Conservation (phyloP, 768 basidiomycete species). For the Auricularia cornea region DNA sequence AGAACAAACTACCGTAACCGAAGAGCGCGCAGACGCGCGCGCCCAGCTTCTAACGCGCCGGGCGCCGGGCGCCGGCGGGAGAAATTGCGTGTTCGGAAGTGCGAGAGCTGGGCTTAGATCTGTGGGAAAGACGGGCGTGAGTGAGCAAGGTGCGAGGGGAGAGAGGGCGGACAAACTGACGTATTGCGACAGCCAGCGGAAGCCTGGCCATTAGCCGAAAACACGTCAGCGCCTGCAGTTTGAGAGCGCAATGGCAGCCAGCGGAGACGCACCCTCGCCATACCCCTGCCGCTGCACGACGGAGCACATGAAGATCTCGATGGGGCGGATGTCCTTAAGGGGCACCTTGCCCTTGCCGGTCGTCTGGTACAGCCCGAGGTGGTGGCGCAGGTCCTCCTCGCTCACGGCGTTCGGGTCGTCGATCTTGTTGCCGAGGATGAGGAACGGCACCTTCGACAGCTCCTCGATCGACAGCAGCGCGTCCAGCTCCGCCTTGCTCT, state of each 20-base stretch:
- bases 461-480: constrained; percentile 93
- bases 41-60: too few relatives aligned
- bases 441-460: constrained; percentile 92
- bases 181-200: constrained; percentile 98
- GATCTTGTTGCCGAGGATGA: constrained; percentile 98
- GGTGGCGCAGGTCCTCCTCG: constrained; percentile 93
- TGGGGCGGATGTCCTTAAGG: constrained; percentile 91
- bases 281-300: constrained; percentile 98
- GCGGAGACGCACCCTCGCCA: constrained; percentile 64
- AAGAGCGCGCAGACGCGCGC: too few relatives aligned
- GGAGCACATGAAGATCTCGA: constrained; percentile 99
- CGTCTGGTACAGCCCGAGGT: constrained; percentile 95
- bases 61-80: too few relatives aligned
- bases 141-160: too few relatives aligned
- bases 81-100: too few relatives aligned
- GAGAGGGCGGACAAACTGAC: constrained; percentile 34
- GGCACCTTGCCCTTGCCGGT: constrained; percentile 99
- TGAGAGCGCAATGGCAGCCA: constrained; percentile 3
- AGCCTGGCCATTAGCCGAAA: constrained; percentile 38
- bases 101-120: too few relatives aligned
- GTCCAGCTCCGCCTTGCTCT: constrained; percentile 96
- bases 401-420: constrained; percentile 96
- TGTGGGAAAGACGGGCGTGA: too few relatives aligned
- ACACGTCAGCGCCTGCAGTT: constrained; percentile 5
- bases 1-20: too few relatives aligned